Evolutionary conservation across 495 filamentous ascomycete species (phyloP).

Genomic region (Margaritispora aquatica): DNA sequence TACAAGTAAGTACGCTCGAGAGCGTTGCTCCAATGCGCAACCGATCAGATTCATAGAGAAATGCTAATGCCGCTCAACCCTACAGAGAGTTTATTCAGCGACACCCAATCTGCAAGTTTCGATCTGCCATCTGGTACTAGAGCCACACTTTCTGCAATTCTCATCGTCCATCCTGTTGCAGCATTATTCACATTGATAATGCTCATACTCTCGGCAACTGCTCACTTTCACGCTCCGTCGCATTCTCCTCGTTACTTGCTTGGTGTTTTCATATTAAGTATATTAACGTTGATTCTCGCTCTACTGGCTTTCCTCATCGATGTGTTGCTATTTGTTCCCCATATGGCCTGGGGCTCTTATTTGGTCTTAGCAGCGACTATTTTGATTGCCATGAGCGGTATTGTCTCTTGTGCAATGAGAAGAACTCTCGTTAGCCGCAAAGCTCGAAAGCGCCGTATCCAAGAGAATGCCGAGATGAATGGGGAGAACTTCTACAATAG

Average conservation of each 20-base stretch:
- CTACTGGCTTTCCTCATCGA: slow-evolving; percentile 90
- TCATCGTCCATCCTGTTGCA: slow-evolving; percentile 90
- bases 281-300: slow-evolving; percentile 78
- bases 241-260: slow-evolving; percentile 89
- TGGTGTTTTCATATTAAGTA: slow-evolving; percentile 72
- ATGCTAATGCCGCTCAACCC: slow-evolving; percentile 3
- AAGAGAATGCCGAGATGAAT: slow-evolving; percentile 91
- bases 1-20: slow-evolving; percentile 53
- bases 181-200: slow-evolving; percentile 81
- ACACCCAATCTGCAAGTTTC: slow-evolving; percentile 50
- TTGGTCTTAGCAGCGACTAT: slow-evolving; percentile 89
- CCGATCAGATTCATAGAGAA: slow-evolving; percentile 2
- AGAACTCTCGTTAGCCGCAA: slow-evolving; percentile 88
- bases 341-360: slow-evolving; percentile 91
- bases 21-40: no score
- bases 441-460: slow-evolving; percentile 84
- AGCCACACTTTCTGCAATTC: slow-evolving; percentile 79
- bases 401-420: slow-evolving; percentile 96
- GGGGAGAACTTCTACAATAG: slow-evolving; percentile 85
- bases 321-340: slow-evolving; percentile 92
- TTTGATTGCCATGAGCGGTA: slow-evolving; percentile 71
- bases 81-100: slow-evolving; percentile 23
- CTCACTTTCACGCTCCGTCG: slow-evolving; percentile 86
- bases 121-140: slow-evolving; percentile 68
- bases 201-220: slow-evolving; percentile 67